Conservation (phyloP, 768 basidiomycete genomes). For the Zangia roseola region DNA sequence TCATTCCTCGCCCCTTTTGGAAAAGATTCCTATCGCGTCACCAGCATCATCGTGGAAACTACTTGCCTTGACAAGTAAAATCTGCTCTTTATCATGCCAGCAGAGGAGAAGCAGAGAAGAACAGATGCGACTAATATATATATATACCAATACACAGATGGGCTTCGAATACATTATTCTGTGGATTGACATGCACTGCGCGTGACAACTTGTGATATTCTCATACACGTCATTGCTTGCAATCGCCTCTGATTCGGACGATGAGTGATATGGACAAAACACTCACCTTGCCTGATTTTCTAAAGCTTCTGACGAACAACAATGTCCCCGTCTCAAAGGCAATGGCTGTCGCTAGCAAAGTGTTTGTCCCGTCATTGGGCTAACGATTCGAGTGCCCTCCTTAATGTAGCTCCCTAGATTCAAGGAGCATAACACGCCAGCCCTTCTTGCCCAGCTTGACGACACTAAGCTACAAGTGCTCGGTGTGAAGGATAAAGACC, state of each 20-base stretch:
- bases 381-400: neutral
- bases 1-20: slow-evolving; percentile 8
- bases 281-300: slow-evolving; percentile 61
- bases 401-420: slow-evolving; percentile 47
- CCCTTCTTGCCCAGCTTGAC: slow-evolving; percentile 54
- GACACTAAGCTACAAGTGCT: slow-evolving; percentile 55
- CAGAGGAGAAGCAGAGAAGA: slow-evolving; percentile 11
- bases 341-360: slow-evolving; percentile 67
- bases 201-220: neutral
- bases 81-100: neutral
- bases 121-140: slow-evolving; percentile 7
- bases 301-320: slow-evolving; percentile 61
- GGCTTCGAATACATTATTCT: slow-evolving; percentile 1
- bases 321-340: slow-evolving; percentile 61
- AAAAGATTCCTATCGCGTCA: slow-evolving; percentile 93
- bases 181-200: slow-evolving; percentile 7
- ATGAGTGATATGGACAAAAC: slow-evolving; percentile 35
- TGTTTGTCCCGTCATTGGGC: slow-evolving; percentile 41
- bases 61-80: slow-evolving; percentile 66
- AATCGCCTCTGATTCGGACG: neutral
- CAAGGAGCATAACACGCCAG: slow-evolving; percentile 64
- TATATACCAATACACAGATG: slow-evolving; percentile 19
- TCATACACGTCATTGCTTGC: neutral
- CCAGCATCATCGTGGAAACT: slow-evolving; percentile 85
- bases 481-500: slow-evolving; percentile 64